Evolutionary conservation across 306 rosid species (phyloP), one percentile per base, ranked within the genome.

Genomic region (Sphenostylis stenocarpa): DNA sequence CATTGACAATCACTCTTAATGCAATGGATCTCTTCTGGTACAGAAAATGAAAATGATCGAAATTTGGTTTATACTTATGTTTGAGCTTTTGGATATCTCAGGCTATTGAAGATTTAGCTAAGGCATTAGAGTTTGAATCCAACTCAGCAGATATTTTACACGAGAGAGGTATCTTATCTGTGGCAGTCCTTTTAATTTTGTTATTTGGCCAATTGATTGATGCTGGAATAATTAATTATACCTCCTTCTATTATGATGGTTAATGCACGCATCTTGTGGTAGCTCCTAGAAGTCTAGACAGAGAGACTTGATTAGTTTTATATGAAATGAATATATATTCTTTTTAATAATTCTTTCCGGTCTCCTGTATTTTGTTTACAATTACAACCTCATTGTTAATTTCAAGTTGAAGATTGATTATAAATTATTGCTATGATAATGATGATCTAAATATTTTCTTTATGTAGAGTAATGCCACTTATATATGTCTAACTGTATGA

Each of bases 101-200:
- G 98, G 98, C 97, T 60, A 91, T 91, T 86, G 91, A 83, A 84
- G 98, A 93, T 85, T 83, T 93, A 84, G 85, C 96, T 17, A 89
- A 83, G 84, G 97, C 98, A 68, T 85, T 93, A 79, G 96, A 88
- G 83, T 88, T 91, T 78, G 97, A 93, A 80, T 91, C 97, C n/a
- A 70, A 89, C 84, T 80, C 92, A 1, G 87, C 90, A 15, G 97
- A 93, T 82, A 88, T 91, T 77, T 86, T 93, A 80, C 98, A 93
- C 38, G 98, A 93, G 86, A 88, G 98, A 81, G 98, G 98, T 93
- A 93, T 67, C 82, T 61, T 80, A 49, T 79, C 68, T 55, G 4
- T 17, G 20, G 34, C 74, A 51, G 11, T 60, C 12, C 3, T 60
- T 60, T 29, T 60, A 23, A 60, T 29, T 70, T 79, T 63, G 15